Evolutionary conservation across 306 rosid genomes (phyloP).

Genomic region (Ziziphus jujuba): DNA sequence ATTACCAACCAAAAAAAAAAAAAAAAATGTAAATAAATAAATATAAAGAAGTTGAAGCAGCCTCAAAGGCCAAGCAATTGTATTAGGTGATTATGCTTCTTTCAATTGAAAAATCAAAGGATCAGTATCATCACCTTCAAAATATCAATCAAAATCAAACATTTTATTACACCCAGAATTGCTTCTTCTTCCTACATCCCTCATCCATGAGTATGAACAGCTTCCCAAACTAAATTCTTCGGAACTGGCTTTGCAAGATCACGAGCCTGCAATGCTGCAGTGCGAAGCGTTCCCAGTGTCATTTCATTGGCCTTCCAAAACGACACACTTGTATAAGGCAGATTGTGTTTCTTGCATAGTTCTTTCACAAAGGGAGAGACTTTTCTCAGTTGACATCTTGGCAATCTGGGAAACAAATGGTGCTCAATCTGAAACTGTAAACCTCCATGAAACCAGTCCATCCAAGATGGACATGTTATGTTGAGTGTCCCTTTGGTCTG

Average conservation of each 20-base stretch:
- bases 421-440: conserved; percentile 84
- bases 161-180: conserved; percentile 18
- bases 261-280: conserved; percentile 75
- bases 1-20: conserved; percentile 23
- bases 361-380: conserved; percentile 63
- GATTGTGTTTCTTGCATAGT: conserved; percentile 58
- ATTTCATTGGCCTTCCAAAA: conserved; percentile 63
- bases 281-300: conserved; percentile 45
- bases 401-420: conserved; percentile 67
- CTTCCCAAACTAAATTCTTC: conserved; percentile 75
- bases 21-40: conserved; percentile 20
- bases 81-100: conserved; percentile 28
- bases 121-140: conserved; percentile 29
- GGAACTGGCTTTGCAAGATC: conserved; percentile 50
- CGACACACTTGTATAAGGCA: conserved; percentile 61
- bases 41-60: conserved; percentile 30
- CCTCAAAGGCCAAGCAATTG: conserved; percentile 31
- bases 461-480: conserved; percentile 56
- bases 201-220: conserved; percentile 70
- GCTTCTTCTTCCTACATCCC: not conserved
- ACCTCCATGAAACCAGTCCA: conserved; percentile 93
- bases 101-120: conserved; percentile 26
- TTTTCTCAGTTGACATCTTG: conserved; percentile 46
- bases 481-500: conserved; percentile 60
- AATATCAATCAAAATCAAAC: conserved; percentile 20